phyloP scores from a whole-genome alignment of 2,329 filamentous ascomycete genomes.

The Metarhizium robertsii region DNA sequence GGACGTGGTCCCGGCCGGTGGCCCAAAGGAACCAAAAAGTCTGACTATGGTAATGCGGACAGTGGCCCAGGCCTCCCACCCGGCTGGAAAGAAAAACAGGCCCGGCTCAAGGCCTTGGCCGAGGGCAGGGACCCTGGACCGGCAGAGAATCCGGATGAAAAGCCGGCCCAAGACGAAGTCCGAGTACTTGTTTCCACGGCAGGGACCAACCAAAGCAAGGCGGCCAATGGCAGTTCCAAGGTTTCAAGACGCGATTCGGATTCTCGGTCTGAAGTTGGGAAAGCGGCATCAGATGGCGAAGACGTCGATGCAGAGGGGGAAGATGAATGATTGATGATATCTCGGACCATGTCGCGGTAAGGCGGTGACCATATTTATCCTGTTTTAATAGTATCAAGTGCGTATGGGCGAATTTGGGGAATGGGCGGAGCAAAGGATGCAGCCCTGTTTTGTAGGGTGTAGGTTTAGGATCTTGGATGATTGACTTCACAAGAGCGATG shows the following conservation, averaged over 20 bases:
- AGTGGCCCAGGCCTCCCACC: constrained; percentile 56
- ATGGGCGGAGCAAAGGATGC: neutral
- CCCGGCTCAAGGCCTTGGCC: constrained; percentile 8
- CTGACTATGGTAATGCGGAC: constrained; percentile 57
- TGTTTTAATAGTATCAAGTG: neutral
- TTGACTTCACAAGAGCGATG: neutral
- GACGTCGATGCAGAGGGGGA: constrained; percentile 1
- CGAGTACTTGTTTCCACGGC: constrained; percentile 20
- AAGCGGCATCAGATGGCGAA: neutral
- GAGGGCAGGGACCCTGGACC: constrained; percentile 10
- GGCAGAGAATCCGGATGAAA: constrained; percentile 11
- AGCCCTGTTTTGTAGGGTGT: neutral
- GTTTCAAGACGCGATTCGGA: neutral
- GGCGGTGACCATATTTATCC: neutral
- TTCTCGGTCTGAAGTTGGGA: constrained; percentile 1
- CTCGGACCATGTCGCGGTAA: neutral
- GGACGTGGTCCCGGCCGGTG: constrained; percentile 56
- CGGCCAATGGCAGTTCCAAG: constrained; percentile 9
- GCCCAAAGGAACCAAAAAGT: constrained; percentile 61
- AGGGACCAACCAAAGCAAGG: constrained; percentile 10
- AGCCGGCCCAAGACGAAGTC: constrained; percentile 23
- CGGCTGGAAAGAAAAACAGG: constrained; percentile 34
- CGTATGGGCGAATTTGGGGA: constrained; percentile 1
- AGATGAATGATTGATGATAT: neutral
- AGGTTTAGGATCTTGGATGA: neutral